Evolutionary conservation across 345 rosid species (phyloP), one percentile per base, ranked within the genome.

Genomic region (Hibiscus mutabilis): DNA sequence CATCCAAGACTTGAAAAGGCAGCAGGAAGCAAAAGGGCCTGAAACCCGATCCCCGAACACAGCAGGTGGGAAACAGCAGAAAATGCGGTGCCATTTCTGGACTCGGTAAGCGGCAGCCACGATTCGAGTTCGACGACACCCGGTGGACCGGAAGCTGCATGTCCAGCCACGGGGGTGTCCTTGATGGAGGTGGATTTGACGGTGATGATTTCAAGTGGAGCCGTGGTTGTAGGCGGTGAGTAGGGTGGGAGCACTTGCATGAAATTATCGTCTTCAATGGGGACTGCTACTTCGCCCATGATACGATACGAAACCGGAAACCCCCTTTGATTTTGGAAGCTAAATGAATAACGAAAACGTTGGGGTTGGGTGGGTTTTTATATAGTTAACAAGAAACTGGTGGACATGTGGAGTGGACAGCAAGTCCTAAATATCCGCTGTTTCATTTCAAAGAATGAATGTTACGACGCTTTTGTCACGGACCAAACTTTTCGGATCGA

Each of bases 31-130:
- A 73, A 8, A 33, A 85, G 85, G 33, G 78, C 80, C 47, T 85
- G 86, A 40, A 56, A 55, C 12, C 86, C 89, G 8, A 83, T 74
- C 35, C 84, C 84, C 3, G 89, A 83, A n/a, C 73, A 78, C 15
- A 86, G 9, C 55, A 78, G 65, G 68, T 83, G 89, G 21, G 76
- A 78, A 5, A 76, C 66, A 3, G 75, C 59, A 15, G 71, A 49
- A 1, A 8, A 61, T 0, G 49, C 15, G 14, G 19, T 78, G 21
- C 86, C 85, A 29, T 81, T 76, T 78, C 86, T 81, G 0, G 89
- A 85, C 64, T 83, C 85, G 0, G 89, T 85, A 19, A 83, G 66
- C 4, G 89, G 89, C 10, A 85, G 85, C 85, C 85, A 85, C 11
- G 65, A 53, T 1, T 85, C 88, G 15, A 29, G 12, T 63, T 65